A percentile compares a stretch with the other conserved stretches of the same genome.
Evolutionary conservation across 2,329 filamentous ascomycete species (phyloP).

Genomic region (Trichoderma cornu-damae): DNA sequence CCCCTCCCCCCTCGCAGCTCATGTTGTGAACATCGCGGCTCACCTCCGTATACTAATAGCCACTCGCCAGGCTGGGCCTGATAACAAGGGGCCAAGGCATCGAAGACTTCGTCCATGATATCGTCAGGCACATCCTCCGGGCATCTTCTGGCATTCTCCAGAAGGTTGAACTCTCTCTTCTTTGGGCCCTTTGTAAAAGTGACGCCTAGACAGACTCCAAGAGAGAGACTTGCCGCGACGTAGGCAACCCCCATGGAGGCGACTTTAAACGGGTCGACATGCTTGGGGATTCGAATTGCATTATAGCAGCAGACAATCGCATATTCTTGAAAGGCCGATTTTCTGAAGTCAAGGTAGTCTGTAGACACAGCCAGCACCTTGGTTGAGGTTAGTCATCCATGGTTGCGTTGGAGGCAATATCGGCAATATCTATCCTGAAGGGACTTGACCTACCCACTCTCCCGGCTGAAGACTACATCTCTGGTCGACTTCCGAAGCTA

Average conservation of each 20-base stretch:
- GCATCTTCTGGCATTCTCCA: background rate
- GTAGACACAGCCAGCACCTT: constrained; percentile 15
- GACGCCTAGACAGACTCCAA: constrained; percentile 8
- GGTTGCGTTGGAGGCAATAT: background rate
- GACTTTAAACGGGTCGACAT: constrained; percentile 14
- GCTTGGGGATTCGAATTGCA: constrained; percentile 13
- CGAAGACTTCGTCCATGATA: constrained; percentile 9
- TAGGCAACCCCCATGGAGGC: constrained; percentile 13
- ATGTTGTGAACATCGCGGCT: background rate
- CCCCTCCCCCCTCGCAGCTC: too few relatives aligned
- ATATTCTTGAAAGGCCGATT: constrained; percentile 14
- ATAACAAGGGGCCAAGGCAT: constrained; percentile 9
- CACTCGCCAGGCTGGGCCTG: constrained; percentile 16
- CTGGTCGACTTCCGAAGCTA: constrained; percentile 12
- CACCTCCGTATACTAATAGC: constrained; percentile 13
- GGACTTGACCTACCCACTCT: constrained; percentile 14
- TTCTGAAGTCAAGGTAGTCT: constrained; percentile 13
- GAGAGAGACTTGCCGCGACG: constrained; percentile 6
- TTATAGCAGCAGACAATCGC: constrained; percentile 16
- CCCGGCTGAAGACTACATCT: constrained; percentile 5
- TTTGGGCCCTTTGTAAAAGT: constrained; percentile 8
- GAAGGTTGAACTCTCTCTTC: constrained; percentile 11
- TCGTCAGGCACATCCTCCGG: constrained; percentile 16
- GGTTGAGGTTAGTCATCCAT: background rate
- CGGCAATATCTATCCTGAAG: background rate